Evolutionary conservation across 139 green algal genomes (phyloP), one percentile per base, ranked within the genome.

Genomic region (Trebouxia sp.): DNA sequence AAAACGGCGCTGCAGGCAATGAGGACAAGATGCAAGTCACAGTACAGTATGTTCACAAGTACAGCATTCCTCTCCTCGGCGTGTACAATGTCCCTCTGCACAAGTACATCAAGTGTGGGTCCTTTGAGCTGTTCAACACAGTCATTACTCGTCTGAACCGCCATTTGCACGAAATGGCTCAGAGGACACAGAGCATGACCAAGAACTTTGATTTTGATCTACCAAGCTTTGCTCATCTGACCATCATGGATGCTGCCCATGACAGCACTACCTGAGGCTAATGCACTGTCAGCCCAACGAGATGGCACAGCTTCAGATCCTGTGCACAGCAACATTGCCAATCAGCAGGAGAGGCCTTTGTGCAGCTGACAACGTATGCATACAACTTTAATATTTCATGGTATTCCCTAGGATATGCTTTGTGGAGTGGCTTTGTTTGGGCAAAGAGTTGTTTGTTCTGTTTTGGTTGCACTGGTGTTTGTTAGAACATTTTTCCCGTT

Each of bases 61-160:
- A 84, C 76, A 51, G 87, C 75, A 65, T 86, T 12, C 69, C 67
- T 42, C 32, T 87, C 42, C 51, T 92, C 50, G 88, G 88, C 32
- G 83, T 83, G 12, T 92, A 87, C 83, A 83, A 83, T 15, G 79
- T 92, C 28, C 84, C 85, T 8, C 76, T 78, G 74, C 76, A 69
- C 32, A 89, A 91, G 65, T 50, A 56, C 35, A 83, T 92, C 76
- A 76, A 80, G 41, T 92, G 88, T 79, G 62, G 17, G 7, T 80
- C 55, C 4, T 47, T 83, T 41, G 43, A 79, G 50, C 43, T 82
- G 15, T 91, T 86, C 83, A 72, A 90, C 43, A 42, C 62, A 11
- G 45, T 83, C 24, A 55, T 70, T 8, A 50, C n/a, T 5, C 15
- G 65, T 8, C 65, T 83, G 15, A 65, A 48, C 15, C 58, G 58